Conservation (phyloP, 306 rosid species). For the Prunus davidiana region DNA sequence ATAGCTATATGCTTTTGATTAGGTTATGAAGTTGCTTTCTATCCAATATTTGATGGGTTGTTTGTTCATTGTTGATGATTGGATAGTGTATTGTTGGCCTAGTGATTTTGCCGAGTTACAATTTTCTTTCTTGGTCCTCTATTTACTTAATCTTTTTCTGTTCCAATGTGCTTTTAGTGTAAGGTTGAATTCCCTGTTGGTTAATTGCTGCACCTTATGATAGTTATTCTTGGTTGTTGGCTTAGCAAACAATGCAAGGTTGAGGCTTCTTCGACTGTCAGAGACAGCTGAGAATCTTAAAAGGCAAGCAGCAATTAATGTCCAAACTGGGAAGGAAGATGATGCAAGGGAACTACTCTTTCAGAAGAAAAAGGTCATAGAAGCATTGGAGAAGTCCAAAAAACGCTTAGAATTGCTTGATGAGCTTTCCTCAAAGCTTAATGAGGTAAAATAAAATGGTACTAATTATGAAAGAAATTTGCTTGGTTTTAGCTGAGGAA, state of each 20-base stretch:
- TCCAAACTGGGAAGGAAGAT: constrained; percentile 68
- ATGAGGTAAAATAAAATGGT: constrained; percentile 51
- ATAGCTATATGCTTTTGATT: background rate
- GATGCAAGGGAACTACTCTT: constrained; percentile 74
- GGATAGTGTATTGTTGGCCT: background rate
- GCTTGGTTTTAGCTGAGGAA: background rate
- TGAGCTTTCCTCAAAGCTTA: constrained; percentile 64
- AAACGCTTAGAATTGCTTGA: constrained; percentile 78
- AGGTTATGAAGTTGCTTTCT: background rate
- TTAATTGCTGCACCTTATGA: background rate
- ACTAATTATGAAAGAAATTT: background rate
- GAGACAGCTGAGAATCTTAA: constrained; percentile 93
- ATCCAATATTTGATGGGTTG: background rate
- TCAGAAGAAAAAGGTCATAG: constrained; percentile 87
- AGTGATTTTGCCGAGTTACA: background rate
- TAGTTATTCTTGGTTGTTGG: constrained; percentile 19
- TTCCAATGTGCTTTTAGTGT: background rate
- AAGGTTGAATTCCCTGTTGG: background rate
- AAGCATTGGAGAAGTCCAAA: constrained; percentile 82
- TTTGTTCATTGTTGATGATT: background rate
- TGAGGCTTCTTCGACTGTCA: constrained; percentile 76
- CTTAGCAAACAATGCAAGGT: constrained; percentile 79
- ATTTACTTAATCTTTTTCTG: background rate
- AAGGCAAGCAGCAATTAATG: constrained; percentile 70
- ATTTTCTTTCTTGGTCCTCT: background rate